phyloP scores from a whole-genome alignment of 2,329 filamentous ascomycete genomes.

The Trichoderma hamatum region DNA sequence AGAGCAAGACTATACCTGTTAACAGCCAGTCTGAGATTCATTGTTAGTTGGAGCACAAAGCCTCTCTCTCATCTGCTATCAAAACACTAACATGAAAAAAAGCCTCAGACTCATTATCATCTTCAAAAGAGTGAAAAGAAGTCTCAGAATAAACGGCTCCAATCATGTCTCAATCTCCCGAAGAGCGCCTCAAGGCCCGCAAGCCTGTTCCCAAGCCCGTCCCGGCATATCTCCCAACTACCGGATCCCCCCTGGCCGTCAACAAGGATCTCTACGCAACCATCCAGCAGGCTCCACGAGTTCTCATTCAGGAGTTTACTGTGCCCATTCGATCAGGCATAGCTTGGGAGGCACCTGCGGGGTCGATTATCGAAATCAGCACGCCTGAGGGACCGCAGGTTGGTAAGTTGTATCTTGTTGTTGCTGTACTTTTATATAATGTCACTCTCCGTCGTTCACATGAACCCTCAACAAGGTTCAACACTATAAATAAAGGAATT shows the following conservation, averaged over 20 bases:
- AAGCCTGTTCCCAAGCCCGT: slow-evolving; percentile 51
- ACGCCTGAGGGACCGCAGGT: slow-evolving; percentile 81
- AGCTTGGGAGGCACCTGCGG: slow-evolving; percentile 71
- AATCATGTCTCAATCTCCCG: slow-evolving; percentile 31
- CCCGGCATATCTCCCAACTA: slow-evolving; percentile 52
- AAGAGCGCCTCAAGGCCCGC: slow-evolving; percentile 47
- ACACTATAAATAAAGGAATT: too few species aligned
- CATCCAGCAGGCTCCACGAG: slow-evolving; percentile 55
- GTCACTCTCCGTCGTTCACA: neutral
- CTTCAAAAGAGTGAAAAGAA: neutral
- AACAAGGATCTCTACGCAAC: slow-evolving; percentile 59
- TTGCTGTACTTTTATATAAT: neutral
- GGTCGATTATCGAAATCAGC: slow-evolving; percentile 70
- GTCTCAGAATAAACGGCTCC: neutral
- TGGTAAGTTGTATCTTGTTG: slow-evolving; percentile 41
- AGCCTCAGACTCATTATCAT: neutral
- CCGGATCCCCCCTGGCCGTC: slow-evolving; percentile 49
- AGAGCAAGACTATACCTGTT: neutral
- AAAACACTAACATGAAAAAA: neutral
- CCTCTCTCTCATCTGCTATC: neutral
- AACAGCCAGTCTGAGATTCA: neutral
- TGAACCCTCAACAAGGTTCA: neutral
- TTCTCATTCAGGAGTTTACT: slow-evolving; percentile 55
- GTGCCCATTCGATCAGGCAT: slow-evolving; percentile 73
- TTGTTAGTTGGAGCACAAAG: neutral